phyloP scores from a whole-genome alignment of 805 yeast genomes.

The Sugiyamaella qingdaonensis region DNA sequence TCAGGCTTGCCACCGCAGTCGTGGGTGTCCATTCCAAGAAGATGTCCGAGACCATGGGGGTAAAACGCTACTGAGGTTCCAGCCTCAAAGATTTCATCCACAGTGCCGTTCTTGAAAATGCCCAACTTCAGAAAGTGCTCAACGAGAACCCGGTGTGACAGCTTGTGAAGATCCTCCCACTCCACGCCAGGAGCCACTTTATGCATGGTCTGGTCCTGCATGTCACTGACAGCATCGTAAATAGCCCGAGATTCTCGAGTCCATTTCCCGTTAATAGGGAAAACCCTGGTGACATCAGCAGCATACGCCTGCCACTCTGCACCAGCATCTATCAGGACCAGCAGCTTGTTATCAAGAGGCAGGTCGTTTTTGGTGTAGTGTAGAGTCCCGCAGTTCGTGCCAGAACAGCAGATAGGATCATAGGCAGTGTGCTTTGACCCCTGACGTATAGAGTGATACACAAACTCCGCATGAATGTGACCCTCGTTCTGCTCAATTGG shows the following conservation, averaged over 20 bases:
- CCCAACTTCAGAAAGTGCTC: slow-evolving; percentile 69
- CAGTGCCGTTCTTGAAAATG: slow-evolving; percentile 55
- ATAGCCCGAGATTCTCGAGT: slow-evolving; percentile 79
- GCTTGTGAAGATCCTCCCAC: slow-evolving; percentile 83
- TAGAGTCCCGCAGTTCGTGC: slow-evolving; percentile 83
- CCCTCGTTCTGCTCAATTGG: slow-evolving; percentile 84
- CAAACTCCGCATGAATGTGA: slow-evolving; percentile 92
- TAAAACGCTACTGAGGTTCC: slow-evolving; percentile 73
- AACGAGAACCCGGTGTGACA: slow-evolving; percentile 75
- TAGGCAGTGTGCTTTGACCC: slow-evolving; percentile 87
- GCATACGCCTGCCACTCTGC: slow-evolving; percentile 96
- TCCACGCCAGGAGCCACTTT: slow-evolving; percentile 71
- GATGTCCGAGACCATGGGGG: slow-evolving; percentile 96
- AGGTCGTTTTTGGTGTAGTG: slow-evolving; percentile 86
- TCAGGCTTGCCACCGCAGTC: slow-evolving; percentile 90
- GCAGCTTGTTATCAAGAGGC: slow-evolving; percentile 49
- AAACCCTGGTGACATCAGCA: slow-evolving; percentile 90
- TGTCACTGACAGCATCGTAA: slow-evolving; percentile 71
- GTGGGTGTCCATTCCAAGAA: slow-evolving; percentile 92
- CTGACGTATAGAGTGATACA: slow-evolving; percentile 88
- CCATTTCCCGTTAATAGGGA: slow-evolving; percentile 90
- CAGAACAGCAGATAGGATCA: slow-evolving; percentile 95
- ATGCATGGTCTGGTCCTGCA: slow-evolving; percentile 75
- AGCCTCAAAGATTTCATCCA: slow-evolving; percentile 64
- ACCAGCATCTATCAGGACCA: slow-evolving; percentile 90